A percentile compares a stretch with the other conserved stretches of the same genome.
Evolutionary conservation across 495 filamentous ascomycete genomes (phyloP).

Genomic region (Aspergillus mulundensis): DNA sequence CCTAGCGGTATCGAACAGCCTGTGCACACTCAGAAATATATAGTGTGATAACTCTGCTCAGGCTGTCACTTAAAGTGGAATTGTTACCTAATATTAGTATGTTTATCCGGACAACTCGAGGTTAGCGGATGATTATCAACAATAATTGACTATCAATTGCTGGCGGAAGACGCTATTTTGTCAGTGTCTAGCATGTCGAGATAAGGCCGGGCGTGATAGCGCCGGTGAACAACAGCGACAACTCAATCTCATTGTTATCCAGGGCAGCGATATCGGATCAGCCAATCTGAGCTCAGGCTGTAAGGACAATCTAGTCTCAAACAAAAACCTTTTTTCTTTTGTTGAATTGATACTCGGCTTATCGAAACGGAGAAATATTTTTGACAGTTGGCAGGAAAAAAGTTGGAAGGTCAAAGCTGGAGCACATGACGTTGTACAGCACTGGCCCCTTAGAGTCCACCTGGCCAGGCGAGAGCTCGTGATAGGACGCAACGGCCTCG

Average conservation of each 20-base stretch:
- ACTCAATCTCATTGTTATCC: neutral
- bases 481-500: neutral
- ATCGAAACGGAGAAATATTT: neutral
- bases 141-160: neutral
- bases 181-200: neutral
- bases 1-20: no score
- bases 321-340: neutral
- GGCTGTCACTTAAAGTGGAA: neutral
- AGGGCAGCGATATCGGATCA: neutral
- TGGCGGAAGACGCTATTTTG: neutral
- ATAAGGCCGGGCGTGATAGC: slow-evolving; percentile 2
- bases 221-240: neutral
- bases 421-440: slow-evolving; percentile 6
- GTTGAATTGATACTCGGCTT: neutral
- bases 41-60: no score
- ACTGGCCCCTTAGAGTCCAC: neutral
- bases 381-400: neutral
- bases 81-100: neutral
- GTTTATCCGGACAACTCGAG: neutral
- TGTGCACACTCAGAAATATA: no score
- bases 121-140: neutral
- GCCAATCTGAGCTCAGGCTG: neutral
- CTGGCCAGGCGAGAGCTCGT: neutral
- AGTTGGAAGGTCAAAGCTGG: neutral
- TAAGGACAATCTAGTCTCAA: neutral